Base-by-base conservation (phyloP, 352 stramenopile genomes). In the Pythium myriotylum region DNA sequence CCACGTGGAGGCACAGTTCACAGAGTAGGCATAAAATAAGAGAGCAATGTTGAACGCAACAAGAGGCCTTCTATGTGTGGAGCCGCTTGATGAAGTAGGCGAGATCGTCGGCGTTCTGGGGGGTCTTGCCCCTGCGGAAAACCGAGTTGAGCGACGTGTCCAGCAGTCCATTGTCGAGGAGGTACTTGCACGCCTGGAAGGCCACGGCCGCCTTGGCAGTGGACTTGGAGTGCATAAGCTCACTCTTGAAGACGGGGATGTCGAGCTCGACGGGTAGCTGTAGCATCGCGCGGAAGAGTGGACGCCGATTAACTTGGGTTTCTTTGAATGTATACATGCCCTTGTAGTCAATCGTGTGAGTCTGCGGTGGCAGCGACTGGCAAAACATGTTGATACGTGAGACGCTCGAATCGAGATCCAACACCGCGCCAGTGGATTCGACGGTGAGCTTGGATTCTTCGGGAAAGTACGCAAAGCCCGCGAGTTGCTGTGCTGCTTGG, bases 391-490 rank as follows among this genome's bases (percentile, higher is more conserved):
- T 89, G 16, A 94, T 72, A n/a, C 71, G 78, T 24, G 72, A 48
- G 49, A 92, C 81, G 50, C 81, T 89, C 49, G 81, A 89, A 52
- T 94, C 85, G 14, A 94, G 54, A 65, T 92, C 83, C 40, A 94
- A 58, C 20, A 83, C 68, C 17, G 85, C 85, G 13, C 85, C 85
- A 12, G 82, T 92, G 0, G 62, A 72, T 35, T 76, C 60, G 14
- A 91, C 78, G 39, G 65, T 45, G 9, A 90, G 57, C 48, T 62
- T 69, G 2, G 65, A 70, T 20, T 75, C 65, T 5, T 67, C 72
- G 0, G 67, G 63, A 23, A 64, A 53, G 46, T 42, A 76, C 14
- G 43, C 54, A 26, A 59, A 42, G 2, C 68, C 79, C 27, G 73
- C 70, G 49, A 87, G 62, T 40, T 77, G 57, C 29, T 53, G 39